Evolutionary conservation across 78 protist species (phyloP), one percentile per base, ranked within the genome.

Genomic region (Dictyostelium citrinum): DNA sequence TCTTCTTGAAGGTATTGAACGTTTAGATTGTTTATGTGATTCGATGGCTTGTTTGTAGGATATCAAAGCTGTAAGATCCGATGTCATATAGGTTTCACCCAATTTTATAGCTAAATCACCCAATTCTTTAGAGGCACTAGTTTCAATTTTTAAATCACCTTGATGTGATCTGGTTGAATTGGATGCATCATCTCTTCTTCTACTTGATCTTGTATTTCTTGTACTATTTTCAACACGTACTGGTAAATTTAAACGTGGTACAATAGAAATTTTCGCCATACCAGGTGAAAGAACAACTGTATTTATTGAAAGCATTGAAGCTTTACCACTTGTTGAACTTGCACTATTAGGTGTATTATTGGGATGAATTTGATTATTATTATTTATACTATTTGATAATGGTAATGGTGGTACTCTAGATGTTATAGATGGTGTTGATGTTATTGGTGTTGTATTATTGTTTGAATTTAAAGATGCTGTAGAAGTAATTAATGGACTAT

Each of bases 41-140:
- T 91, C 95, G 9, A 78, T 74, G 0, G 49, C 64, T 29, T 91
- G 95, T 83, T 91, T 91, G 71, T 84, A 91, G 0, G 95, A 91
- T 55, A 91, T 78, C 20, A 91, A 55, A 70, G 95, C 95, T 20
- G 95, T 83, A 20, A 91, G 46, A 76, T 91, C 95, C 0, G 95
- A 16, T 11, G 95, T 84, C 91, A 91, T 83, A 71, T 83, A 91
- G 16, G 95, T 91, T 20, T 91, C 95, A 80, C 95, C 95, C 24
- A 91, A 43, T 45, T 91, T 91, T 17, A 90, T 82, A 0, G 95
- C 95, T 10, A 91, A 35, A 78, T 84, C 88, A 55, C 80, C 76
- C 17, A 91, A 43, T 61, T 91, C 95, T 60, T 84, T 91, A 0
- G 95, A 76, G 27, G 95, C 71, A 41, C 33, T 91, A 0, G 85